Conservation (phyloP, 495 filamentous ascomycete genomes). For the Penicillium robsamsonii region DNA sequence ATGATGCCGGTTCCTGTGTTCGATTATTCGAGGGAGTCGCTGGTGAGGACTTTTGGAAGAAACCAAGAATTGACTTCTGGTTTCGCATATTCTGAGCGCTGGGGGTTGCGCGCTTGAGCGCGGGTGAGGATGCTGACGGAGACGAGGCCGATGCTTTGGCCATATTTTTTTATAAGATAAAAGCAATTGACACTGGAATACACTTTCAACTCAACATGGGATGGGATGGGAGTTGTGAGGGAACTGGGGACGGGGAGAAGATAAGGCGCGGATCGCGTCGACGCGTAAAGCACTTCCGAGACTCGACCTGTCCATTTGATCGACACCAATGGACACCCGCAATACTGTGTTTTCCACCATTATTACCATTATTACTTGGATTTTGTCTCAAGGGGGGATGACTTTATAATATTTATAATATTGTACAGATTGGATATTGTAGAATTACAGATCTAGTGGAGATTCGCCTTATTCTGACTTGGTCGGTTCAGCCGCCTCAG, state of each 20-base stretch:
- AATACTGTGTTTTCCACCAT: background rate
- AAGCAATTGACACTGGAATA: conserved; percentile 3
- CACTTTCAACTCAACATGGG: conserved; percentile 7
- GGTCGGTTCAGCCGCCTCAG: conserved; percentile 9
- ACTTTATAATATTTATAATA: conserved; percentile 12
- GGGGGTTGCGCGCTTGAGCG: conserved; percentile 46
- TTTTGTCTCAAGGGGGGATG: background rate
- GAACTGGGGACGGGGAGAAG: conserved; percentile 7
- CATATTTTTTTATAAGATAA: conserved; percentile 21
- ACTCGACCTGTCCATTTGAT: conserved; percentile 10
- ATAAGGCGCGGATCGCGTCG: conserved; percentile 37
- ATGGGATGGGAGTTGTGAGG: background rate
- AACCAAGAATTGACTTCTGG: conserved; percentile 79
- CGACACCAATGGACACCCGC: background rate
- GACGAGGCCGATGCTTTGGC: conserved; percentile 40
- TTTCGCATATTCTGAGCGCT: conserved; percentile 59
- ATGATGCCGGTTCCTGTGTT: conserved; percentile 39
- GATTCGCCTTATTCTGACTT: conserved; percentile 14
- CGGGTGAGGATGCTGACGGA: conserved; percentile 33
- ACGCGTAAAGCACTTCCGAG: conserved; percentile 36
- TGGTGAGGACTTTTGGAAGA: conserved; percentile 70
- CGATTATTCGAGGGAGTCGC: conserved; percentile 38
- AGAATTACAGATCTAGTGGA: conserved; percentile 22
- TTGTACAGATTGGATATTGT: conserved; percentile 22
- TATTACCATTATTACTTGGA: background rate